A percentile compares a stretch with the other conserved stretches of the same genome.
phyloP scores from a whole-genome alignment of 805 yeast genomes.

The Hanseniaspora opuntiae region DNA sequence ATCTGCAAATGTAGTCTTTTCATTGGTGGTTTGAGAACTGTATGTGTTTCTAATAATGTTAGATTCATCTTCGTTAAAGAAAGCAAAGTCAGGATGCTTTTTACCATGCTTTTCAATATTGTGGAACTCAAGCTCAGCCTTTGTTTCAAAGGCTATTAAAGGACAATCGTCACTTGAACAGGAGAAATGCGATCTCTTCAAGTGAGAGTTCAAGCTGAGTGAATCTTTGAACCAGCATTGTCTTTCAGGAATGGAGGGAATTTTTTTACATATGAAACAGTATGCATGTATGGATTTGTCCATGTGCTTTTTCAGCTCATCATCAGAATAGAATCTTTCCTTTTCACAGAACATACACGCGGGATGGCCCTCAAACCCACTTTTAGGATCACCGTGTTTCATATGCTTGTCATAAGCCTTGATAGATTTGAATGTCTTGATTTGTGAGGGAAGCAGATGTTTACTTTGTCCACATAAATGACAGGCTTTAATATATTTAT shows the following conservation, averaged over 20 bases:
- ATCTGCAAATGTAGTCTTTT: slow-evolving; percentile 42
- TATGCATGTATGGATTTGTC: slow-evolving; percentile 64
- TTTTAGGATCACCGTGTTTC: slow-evolving; percentile 48
- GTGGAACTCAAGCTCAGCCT: slow-evolving; percentile 75
- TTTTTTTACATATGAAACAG: slow-evolving; percentile 77
- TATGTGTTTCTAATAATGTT: slow-evolving; percentile 10
- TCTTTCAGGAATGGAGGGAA: slow-evolving; percentile 42
- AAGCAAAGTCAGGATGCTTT: slow-evolving; percentile 3
- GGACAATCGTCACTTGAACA: slow-evolving; percentile 71
- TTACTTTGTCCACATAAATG: slow-evolving; percentile 65
- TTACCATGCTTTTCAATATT: slow-evolving; percentile 60
- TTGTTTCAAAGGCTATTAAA: slow-evolving; percentile 83
- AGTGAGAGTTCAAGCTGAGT: slow-evolving; percentile 61
- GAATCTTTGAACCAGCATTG: slow-evolving; percentile 55
- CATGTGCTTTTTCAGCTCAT: slow-evolving; percentile 71
- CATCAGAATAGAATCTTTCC: slow-evolving; percentile 70
- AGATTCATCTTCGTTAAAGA: slow-evolving; percentile 10
- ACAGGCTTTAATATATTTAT: slow-evolving; percentile 40
- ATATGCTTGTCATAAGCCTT: slow-evolving; percentile 59
- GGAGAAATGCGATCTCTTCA: slow-evolving; percentile 54
- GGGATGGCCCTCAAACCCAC: slow-evolving; percentile 83
- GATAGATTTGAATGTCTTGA: slow-evolving; percentile 41
- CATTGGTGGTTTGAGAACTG: slow-evolving; percentile 20
- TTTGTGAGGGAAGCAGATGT: slow-evolving; percentile 61
- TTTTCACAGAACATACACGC: slow-evolving; percentile 67